Evolutionary conservation across 331 rosid genomes (phyloP), one percentile per base, ranked within the genome.

Genomic region (Cydonia oblonga): DNA sequence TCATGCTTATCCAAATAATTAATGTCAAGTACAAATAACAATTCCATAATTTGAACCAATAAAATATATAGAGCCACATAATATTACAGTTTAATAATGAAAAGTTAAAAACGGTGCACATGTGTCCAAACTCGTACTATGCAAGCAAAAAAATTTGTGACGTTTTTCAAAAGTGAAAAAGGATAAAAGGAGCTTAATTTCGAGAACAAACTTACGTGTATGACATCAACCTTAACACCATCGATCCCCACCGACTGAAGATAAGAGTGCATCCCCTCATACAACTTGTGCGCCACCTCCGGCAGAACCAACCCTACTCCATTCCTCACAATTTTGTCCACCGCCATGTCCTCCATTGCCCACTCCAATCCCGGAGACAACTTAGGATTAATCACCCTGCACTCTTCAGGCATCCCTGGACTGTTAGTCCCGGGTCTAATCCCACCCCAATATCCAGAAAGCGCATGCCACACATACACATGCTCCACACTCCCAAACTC

Each of bases 361-460:
- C 15, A 74, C 81, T 76, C 29, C 68, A 76, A 79, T 9, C 90
- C 90, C 52, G 20, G 14, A 4, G 93, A 78, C 38, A 84, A 15
- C 64, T 73, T 84, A 4, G 93, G 91, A 20, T n/a, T 15, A 9
- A 89, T 22, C 9, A 89, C 75, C 76, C 61, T 74, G 16, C 87
- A 76, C 73, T 84, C 56, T 18, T 51, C 63, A 0, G 93, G 93
- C 85, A 89, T 70, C 0, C 79, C 88, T 0, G 5, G 3, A 2
- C 40, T 11, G 7, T 68, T 68, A 24, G 73, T 85, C 24, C 80
- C 29, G 3, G 91, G 91, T 25, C 90, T 81, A n/a, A 84, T 18
- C 73, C 93, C 96, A 75, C 92, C 95, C 95, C 89, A 90, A 68
- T 90, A 90, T n/a, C 96, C 95, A 74, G 90, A 85, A 0, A 90